Base-by-base conservation (phyloP, 768 basidiomycete species). In the Asterophora parasitica region DNA sequence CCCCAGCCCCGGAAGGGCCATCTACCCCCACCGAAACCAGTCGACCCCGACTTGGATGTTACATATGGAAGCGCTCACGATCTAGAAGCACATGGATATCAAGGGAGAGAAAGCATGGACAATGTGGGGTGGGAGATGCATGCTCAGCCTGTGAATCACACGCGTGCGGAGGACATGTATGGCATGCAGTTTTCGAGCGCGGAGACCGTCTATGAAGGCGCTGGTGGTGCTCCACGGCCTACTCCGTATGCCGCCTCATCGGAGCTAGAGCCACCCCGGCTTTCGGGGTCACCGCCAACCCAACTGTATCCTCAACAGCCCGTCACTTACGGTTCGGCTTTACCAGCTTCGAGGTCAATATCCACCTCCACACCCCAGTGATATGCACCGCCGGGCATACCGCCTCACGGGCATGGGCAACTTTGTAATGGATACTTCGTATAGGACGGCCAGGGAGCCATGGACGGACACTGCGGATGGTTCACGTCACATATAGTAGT, bases 1-100 rank as follows among this genome's bases (percentile, higher is more conserved):
- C 81, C 82, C 7, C 69, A 75, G 44, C 80, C 81, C 15, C 68
- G 65, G 33, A 43, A n/a, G 13, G 31, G 16, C 15, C 46, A 13
- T 42, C 52, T 55, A 34, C 49, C 49, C 26, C 28, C 13, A 17
- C 48, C 49, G 30, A 49, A 59, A 16, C 33, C 26, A 20, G 7
- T n/a, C 20, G 46, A 42, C 11, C 23, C 23, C 23, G 23, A 23
- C 23, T 23, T 23, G 23, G 31, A 19, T 12, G 36, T 28, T 31
- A 23, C 8, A n/a, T 33, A 32, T 13, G 17, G 4, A 11, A 23
- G 23, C 23, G 6, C 6, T 3, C 17, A 41, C 33, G 40, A 43
- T 27, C 42, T 40, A 42, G 50, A 56, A 53, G 53, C 50, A 42
- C 42, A 49, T 31, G 56, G 44, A 15, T 49, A 53, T 32, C 49